phyloP scores from a whole-genome alignment of 2,329 filamentous ascomycete species.

The Aspergillus intermedius region DNA sequence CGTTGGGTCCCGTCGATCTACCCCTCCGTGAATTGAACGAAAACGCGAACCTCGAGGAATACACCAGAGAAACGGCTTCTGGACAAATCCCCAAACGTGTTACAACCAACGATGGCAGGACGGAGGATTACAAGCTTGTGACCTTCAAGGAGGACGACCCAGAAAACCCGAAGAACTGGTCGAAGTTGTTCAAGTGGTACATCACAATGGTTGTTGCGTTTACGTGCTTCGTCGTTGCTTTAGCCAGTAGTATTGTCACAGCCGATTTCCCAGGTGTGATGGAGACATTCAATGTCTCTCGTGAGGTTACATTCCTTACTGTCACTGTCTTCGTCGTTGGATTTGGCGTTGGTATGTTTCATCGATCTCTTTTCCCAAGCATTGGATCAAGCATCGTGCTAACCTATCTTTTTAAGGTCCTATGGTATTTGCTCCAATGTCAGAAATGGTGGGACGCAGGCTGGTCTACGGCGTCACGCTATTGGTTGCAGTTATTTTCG shows the following conservation, averaged over 20 bases:
- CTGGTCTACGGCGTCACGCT: slow-evolving; percentile 66
- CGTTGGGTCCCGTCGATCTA: slow-evolving; percentile 49
- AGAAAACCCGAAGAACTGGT: slow-evolving; percentile 82
- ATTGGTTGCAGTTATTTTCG: slow-evolving; percentile 65
- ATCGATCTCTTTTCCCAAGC: background rate
- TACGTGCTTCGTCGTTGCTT: slow-evolving; percentile 68
- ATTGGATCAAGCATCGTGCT: slow-evolving; percentile 5
- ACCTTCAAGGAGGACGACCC: slow-evolving; percentile 66
- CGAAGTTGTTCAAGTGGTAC: slow-evolving; percentile 71
- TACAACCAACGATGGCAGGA: slow-evolving; percentile 49
- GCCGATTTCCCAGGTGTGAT: slow-evolving; percentile 62
- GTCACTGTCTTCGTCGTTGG: slow-evolving; percentile 75
- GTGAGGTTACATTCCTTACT: slow-evolving; percentile 65
- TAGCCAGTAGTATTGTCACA: slow-evolving; percentile 69
- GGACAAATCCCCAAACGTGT: slow-evolving; percentile 56
- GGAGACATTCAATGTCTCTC: slow-evolving; percentile 59
- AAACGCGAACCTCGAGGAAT: slow-evolving; percentile 60
- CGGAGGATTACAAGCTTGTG: slow-evolving; percentile 56
- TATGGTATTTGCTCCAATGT: slow-evolving; percentile 72
- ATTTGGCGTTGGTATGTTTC: slow-evolving; percentile 61
- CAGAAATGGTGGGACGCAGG: slow-evolving; percentile 66
- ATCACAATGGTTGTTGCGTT: slow-evolving; percentile 76
- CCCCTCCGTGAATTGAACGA: slow-evolving; percentile 59
- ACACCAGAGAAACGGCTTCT: slow-evolving; percentile 53
- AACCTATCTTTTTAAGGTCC: slow-evolving; percentile 45